phyloP scores from a whole-genome alignment of 2,329 filamentous ascomycete genomes.

The Pseudogymnoascus sp. region DNA sequence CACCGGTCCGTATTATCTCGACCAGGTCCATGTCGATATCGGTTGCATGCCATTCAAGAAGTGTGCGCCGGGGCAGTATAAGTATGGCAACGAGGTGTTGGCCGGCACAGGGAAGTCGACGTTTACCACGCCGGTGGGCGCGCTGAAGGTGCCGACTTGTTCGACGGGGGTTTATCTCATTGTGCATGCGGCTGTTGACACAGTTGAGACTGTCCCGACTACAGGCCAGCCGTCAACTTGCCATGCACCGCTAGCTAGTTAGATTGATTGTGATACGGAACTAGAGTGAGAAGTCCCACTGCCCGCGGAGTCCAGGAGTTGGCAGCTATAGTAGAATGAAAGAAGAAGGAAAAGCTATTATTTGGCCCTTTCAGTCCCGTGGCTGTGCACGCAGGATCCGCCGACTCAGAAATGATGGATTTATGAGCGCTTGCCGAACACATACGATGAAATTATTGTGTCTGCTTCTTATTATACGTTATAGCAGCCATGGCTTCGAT shows the following conservation, averaged over 20 bases:
- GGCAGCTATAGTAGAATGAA: too few species aligned
- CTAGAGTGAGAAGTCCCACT: background rate
- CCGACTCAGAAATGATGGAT: background rate
- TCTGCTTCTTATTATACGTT: too few species aligned
- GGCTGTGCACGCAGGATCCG: background rate
- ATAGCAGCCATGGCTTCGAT: too few species aligned
- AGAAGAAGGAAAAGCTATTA: background rate
- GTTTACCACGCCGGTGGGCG: background rate
- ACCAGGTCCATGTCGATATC: background rate
- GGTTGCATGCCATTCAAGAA: background rate
- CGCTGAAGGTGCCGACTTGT: background rate
- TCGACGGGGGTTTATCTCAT: background rate
- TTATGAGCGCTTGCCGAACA: background rate
- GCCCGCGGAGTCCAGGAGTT: background rate
- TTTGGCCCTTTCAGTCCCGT: background rate
- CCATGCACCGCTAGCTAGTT: background rate
- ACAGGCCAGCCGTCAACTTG: background rate
- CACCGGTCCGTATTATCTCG: background rate
- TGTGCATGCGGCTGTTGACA: conserved; percentile 1
- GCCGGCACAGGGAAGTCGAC: background rate
- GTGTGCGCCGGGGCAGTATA: background rate
- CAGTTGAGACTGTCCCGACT: background rate
- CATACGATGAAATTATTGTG: background rate
- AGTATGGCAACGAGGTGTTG: background rate
- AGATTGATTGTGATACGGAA: background rate